phyloP scores from a whole-genome alignment of 2,329 filamentous ascomycete genomes.

The Verticillium isaacii region DNA sequence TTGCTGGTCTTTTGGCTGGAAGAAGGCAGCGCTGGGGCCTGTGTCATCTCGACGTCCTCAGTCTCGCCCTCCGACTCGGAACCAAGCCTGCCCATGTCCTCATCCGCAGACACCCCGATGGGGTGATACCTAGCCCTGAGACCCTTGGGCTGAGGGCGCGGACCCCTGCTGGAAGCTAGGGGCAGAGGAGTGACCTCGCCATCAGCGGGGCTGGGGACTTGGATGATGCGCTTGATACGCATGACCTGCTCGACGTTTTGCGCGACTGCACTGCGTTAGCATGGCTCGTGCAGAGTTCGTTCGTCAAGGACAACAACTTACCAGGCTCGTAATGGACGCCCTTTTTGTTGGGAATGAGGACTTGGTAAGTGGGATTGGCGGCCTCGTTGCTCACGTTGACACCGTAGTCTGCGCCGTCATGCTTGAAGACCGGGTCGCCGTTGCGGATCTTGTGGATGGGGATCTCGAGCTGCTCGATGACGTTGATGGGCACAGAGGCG shows the following conservation, averaged over 20 bases:
- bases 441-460: constrained; percentile 49
- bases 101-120: constrained; percentile 45
- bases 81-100: constrained; percentile 31
- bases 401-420: constrained; percentile 61
- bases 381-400: constrained; percentile 49
- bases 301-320: constrained; percentile 28
- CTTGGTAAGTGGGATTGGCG: constrained; percentile 44
- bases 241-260: constrained; percentile 53
- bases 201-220: constrained; percentile 39
- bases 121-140: constrained; percentile 65
- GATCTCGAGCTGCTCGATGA: constrained; percentile 61
- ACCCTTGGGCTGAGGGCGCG: constrained; percentile 62
- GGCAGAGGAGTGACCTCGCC: constrained; percentile 26
- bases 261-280: constrained; percentile 14
- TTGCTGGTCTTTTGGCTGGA: constrained; percentile 28
- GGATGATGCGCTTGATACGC: constrained; percentile 59
- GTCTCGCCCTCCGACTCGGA: constrained; percentile 33
- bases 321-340: constrained; percentile 49
- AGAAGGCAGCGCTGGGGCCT: constrained; percentile 25
- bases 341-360: constrained; percentile 55
- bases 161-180: constrained; percentile 42
- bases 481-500: constrained; percentile 61
- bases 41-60: constrained; percentile 39
- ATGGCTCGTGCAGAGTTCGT: not conserved
- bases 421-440: constrained; percentile 52